Evolutionary conservation across 2,329 filamentous ascomycete genomes (phyloP), one percentile per base, ranked within the genome.

Genomic region (Ceratocystis smalleyi): DNA sequence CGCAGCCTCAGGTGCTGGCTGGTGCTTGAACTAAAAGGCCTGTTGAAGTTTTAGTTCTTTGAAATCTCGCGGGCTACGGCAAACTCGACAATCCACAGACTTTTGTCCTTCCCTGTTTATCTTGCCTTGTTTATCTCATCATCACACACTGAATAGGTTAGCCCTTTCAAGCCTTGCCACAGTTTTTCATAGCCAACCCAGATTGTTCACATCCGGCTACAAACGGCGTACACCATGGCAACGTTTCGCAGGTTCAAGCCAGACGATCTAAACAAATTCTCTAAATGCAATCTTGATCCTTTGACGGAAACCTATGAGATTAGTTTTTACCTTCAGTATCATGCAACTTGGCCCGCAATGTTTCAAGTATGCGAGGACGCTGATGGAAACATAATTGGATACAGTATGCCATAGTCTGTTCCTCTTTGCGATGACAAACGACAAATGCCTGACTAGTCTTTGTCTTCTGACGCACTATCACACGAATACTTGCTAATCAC

Each of bases 291-390:
- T 73, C 85, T 99, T 67, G 94, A 99, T 73, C 89, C 89, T 49
- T 81, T 96, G 67, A 97, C 94, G n/a, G 94, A 99, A 77, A 97
- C 95, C 65, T 99, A 97, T 77, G 91, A 95, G 74, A 82, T 96
- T 68, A 83, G 85, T 68, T 99, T 97, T 78, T 99, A 99, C 77
- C 83, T 96, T 66, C 89, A 95, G 71, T 99, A 99, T 76, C 85
- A 96, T 68, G 90, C 91, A 63, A 90, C 89, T 79, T 99, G 94
- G 94, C 94, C 94, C 1, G 87, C 91, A 30, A 82, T 97, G 54
- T 97, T 96, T 77, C 90, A 90, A 72, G 89, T 95, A 17, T 90
- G 95, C 66, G 89, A 96, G 73, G 89, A 92, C 69, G 81, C 83
- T 64, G 81, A 87, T 68, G 91, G 91, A n/a, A 87, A 91, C 68